Conservation (phyloP, 2,329 filamentous ascomycete genomes). For the Trichoderma atroviride region DNA sequence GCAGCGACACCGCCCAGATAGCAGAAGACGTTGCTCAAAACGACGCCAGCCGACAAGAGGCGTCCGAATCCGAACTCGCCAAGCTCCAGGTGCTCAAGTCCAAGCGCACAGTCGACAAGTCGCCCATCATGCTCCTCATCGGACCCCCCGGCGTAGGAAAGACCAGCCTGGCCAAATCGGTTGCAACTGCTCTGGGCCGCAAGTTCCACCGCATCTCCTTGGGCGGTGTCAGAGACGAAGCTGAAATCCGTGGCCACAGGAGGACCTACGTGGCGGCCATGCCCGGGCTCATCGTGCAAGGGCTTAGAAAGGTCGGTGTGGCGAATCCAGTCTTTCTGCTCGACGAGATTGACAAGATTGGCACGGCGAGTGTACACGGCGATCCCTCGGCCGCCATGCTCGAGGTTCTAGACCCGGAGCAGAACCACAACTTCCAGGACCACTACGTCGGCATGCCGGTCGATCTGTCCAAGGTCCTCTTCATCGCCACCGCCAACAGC, state of each 20-base stretch:
- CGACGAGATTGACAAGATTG: conserved; percentile 98
- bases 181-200: conserved; percentile 86
- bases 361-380: conserved; percentile 86
- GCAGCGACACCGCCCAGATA: conserved; percentile 31
- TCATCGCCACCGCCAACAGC: conserved; percentile 95
- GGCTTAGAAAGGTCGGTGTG: conserved; percentile 91
- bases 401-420: conserved; percentile 94
- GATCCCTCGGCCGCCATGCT: conserved; percentile 98
- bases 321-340: conserved; percentile 93
- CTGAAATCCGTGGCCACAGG: conserved; percentile 92
- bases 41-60: conserved; percentile 26
- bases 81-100: conserved; percentile 77
- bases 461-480: conserved; percentile 93
- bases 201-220: conserved; percentile 98
- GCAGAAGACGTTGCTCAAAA: conserved; percentile 13
- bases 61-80: conserved; percentile 47
- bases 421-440: conserved; percentile 92
- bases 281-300: conserved; percentile 92
- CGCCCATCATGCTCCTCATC: conserved; percentile 89
- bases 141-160: conserved; percentile 95
- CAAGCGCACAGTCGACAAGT: conserved; percentile 89
- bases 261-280: conserved; percentile 98
- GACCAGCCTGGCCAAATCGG: conserved; percentile 90
- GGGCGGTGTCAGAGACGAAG: conserved; percentile 92
- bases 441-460: conserved; percentile 97